phyloP scores from a whole-genome alignment of 2,329 filamentous ascomycete genomes.

The Paraconiothyrium brasiliense region DNA sequence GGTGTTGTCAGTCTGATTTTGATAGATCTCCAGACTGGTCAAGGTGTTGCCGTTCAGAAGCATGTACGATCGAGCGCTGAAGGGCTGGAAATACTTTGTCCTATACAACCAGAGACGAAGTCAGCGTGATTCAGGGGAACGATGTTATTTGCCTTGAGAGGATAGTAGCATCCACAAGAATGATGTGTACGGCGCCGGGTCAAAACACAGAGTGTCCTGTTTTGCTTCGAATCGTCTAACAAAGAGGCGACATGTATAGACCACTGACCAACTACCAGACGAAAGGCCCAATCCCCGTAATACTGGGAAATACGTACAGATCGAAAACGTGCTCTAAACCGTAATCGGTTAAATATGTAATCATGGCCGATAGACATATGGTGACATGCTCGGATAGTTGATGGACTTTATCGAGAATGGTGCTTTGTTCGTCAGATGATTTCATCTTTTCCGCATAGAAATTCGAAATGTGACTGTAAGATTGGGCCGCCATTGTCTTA shows the following conservation, averaged over 20 bases:
- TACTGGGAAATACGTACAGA: constrained; percentile 53
- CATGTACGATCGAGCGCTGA: constrained; percentile 95
- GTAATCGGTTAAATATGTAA: constrained; percentile 89
- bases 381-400: constrained; percentile 86
- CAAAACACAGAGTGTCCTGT: neutral
- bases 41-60: constrained; percentile 93
- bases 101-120: neutral
- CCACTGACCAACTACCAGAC: neutral
- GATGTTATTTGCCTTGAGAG: neutral
- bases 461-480: constrained; percentile 86
- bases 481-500: constrained; percentile 84
- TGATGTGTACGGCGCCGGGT: too few relatives aligned
- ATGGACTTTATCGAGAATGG: constrained; percentile 84
- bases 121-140: neutral
- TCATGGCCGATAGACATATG: constrained; percentile 95
- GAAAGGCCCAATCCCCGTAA: neutral
- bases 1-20: constrained; percentile 88
- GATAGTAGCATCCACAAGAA: too few relatives aligned
- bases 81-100: constrained; percentile 96
- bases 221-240: neutral
- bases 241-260: neutral
- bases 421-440: constrained; percentile 55
- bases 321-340: constrained; percentile 95
- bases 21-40: constrained; percentile 93
- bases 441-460: constrained; percentile 93